Evolutionary conservation across 1,284 basidiomycete species (phyloP).

Genomic region (Leccinum pallidistipes): DNA sequence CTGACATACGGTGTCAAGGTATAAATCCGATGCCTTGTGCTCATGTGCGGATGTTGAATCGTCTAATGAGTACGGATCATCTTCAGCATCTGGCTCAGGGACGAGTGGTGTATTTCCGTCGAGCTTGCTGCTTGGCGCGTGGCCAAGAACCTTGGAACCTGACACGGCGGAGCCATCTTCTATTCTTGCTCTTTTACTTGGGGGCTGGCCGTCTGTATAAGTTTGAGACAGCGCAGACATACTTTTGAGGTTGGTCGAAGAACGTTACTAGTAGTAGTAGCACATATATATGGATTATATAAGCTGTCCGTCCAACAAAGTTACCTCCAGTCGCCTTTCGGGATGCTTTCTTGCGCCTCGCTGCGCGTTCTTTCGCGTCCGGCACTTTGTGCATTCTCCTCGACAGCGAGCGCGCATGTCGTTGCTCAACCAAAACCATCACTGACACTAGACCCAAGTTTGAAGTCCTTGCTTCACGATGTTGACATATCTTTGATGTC

Average conservation of each 20-base stretch:
- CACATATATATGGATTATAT: conserved; percentile 19
- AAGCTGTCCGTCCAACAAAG: conserved; percentile 11
- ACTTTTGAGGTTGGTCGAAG: neutral
- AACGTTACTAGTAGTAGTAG: neutral
- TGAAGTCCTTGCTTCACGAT: conserved; percentile 60
- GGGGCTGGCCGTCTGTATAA: conserved; percentile 33
- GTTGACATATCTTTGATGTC: conserved; percentile 61
- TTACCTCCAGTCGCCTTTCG: neutral
- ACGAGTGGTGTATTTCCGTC: conserved; percentile 31
- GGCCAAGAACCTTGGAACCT: conserved; percentile 15
- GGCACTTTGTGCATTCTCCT: conserved; percentile 21
- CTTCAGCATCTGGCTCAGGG: conserved; percentile 43
- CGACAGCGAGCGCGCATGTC: conserved; percentile 16
- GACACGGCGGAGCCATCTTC: conserved; percentile 19
- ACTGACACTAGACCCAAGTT: conserved; percentile 62
- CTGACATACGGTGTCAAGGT: conserved; percentile 86
- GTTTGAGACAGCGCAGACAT: conserved; percentile 20
- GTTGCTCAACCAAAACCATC: conserved; percentile 43
- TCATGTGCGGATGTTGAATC: conserved; percentile 40
- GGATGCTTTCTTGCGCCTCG: conserved; percentile 27
- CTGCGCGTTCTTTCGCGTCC: conserved; percentile 26
- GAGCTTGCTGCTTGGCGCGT: conserved; percentile 16
- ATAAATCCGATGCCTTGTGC: conserved; percentile 79
- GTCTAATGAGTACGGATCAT: conserved; percentile 49
- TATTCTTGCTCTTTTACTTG: conserved; percentile 45